These are phyloP conservation scores for Penicillium sp. DNA, from an alignment of 2,329 filamentous ascomycete genomes.

Conservation along the genomic window DNA sequence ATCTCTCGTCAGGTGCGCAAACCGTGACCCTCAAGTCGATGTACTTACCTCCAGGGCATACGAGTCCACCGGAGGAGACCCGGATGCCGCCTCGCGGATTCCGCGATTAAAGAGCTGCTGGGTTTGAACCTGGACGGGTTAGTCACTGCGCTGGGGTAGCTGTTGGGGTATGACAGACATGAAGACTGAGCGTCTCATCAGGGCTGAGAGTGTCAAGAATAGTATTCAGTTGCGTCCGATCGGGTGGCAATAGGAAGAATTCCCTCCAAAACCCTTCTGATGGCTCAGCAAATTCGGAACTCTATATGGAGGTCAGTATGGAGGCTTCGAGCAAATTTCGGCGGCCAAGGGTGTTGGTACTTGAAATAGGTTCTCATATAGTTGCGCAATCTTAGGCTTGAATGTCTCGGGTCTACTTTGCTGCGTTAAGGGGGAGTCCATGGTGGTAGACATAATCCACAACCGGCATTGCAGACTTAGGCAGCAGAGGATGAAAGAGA, in stretches of 20 bases:
- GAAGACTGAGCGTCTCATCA: slow-evolving; percentile 75
- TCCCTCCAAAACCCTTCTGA: slow-evolving; percentile 95
- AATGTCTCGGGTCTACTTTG: slow-evolving; percentile 89
- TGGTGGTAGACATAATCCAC: slow-evolving; percentile 44
- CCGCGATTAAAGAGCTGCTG: slow-evolving; percentile 78
- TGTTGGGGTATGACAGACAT: slow-evolving; percentile 52
- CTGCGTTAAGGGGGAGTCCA: slow-evolving; percentile 95
- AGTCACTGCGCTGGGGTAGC: slow-evolving; percentile 18
- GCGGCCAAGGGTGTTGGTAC: slow-evolving; percentile 41
- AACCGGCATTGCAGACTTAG: slow-evolving; percentile 24
- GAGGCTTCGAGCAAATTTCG: not conserved
- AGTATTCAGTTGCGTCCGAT: slow-evolving; percentile 68
- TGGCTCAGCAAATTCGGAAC: slow-evolving; percentile 70
- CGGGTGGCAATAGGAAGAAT: slow-evolving; percentile 88
- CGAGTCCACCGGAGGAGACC: slow-evolving; percentile 66
- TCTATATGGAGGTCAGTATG: slow-evolving; percentile 48
- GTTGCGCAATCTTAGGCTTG: slow-evolving; percentile 88
- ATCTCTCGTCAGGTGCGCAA: slow-evolving; percentile 48
- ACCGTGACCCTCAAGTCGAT: slow-evolving; percentile 7
- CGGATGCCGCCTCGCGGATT: slow-evolving; percentile 69
- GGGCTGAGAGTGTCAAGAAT: slow-evolving; percentile 73
- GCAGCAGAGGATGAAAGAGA: slow-evolving; percentile 2
- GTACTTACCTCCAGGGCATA: slow-evolving; percentile 80
- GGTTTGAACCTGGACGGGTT: slow-evolving; percentile 61
- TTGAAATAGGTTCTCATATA: slow-evolving; percentile 83